Evolutionary conservation across 257 asterid genomes (phyloP).

Genomic region (Plantago major): DNA sequence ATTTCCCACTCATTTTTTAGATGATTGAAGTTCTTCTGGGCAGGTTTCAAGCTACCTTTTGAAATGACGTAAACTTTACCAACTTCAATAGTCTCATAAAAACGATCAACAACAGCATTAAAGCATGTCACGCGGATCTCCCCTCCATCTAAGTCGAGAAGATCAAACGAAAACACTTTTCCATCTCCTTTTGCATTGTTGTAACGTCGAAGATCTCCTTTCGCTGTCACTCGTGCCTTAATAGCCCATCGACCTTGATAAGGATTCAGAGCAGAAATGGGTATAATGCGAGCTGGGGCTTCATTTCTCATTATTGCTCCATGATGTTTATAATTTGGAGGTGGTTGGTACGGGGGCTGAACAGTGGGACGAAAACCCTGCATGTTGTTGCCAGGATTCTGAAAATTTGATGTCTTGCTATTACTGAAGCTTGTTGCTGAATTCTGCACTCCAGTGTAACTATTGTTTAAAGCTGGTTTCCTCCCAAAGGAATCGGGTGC

Average conservation of each 20-base stretch:
- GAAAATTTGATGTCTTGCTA: constrained; percentile 26
- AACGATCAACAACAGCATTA: constrained; percentile 84
- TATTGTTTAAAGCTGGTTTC: constrained; percentile 25
- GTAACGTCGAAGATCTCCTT: constrained; percentile 82
- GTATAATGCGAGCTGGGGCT: constrained; percentile 92
- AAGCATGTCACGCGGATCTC: constrained; percentile 93
- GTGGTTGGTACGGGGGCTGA: constrained; percentile 92
- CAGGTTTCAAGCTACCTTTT: constrained; percentile 87
- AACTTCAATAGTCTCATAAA: constrained; percentile 61
- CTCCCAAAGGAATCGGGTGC: constrained; percentile 33
- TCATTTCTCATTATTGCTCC: constrained; percentile 91
- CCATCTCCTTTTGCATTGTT: constrained; percentile 98
- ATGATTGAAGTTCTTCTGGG: constrained; percentile 94
- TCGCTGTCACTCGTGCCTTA: constrained; percentile 96
- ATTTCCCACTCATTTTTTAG: constrained; percentile 96
- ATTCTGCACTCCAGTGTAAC: constrained; percentile 34
- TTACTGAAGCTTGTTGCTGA: constrained; percentile 32
- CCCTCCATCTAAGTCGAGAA: constrained; percentile 94
- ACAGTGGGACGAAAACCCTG: constrained; percentile 63
- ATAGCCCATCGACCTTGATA: constrained; percentile 99
- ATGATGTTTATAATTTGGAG: constrained; percentile 71
- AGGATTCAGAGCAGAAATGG: constrained; percentile 90
- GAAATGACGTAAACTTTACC: constrained; percentile 89
- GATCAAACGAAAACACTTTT: constrained; percentile 90
- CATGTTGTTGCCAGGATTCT: constrained; percentile 33